Evolutionary conservation across 2,329 filamentous ascomycete species (phyloP).

Genomic region (Phialemoniopsis sp.): DNA sequence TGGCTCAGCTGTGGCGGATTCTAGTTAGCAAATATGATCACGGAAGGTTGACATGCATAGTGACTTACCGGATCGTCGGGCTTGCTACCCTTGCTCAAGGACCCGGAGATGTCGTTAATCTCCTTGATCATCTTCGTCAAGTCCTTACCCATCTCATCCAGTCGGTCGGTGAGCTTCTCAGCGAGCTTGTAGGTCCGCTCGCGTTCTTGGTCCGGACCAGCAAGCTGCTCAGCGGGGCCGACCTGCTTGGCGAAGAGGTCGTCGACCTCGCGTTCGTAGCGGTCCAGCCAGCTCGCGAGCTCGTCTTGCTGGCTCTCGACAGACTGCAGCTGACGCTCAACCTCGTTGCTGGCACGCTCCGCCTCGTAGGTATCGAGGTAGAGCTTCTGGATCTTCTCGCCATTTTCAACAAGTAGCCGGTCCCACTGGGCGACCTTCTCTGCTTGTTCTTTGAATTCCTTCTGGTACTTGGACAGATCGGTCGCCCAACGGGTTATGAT

Average conservation of each 20-base stretch:
- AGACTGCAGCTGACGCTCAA: constrained; percentile 83
- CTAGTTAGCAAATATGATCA: background rate
- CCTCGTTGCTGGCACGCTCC: constrained; percentile 86
- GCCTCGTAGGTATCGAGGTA: constrained; percentile 92
- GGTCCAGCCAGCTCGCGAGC: constrained; percentile 80
- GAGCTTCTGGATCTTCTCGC: constrained; percentile 89
- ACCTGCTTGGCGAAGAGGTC: constrained; percentile 79
- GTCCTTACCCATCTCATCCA: constrained; percentile 92
- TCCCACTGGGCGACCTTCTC: constrained; percentile 88
- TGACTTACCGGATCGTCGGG: constrained; percentile 77
- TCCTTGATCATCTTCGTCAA: constrained; percentile 96
- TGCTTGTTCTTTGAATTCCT: constrained; percentile 91
- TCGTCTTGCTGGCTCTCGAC: constrained; percentile 95
- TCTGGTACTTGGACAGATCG: constrained; percentile 92
- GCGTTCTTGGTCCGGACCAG: constrained; percentile 90
- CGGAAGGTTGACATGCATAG: constrained; percentile 1
- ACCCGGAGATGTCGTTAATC: constrained; percentile 90
- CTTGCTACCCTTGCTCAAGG: constrained; percentile 83
- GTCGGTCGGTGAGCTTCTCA: constrained; percentile 83
- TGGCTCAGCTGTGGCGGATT: constrained; percentile 69
- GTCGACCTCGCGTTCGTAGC: constrained; percentile 89
- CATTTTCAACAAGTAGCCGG: constrained; percentile 85
- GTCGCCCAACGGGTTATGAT: constrained; percentile 97
- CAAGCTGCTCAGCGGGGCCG: constrained; percentile 69
- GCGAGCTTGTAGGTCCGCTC: constrained; percentile 95